Percentiles rank a stretch among this genome's conserved stretches.
These are phyloP conservation scores for Yarrowia sp. DNA, from an alignment of 805 yeast species.

Conservation along the genomic window DNA sequence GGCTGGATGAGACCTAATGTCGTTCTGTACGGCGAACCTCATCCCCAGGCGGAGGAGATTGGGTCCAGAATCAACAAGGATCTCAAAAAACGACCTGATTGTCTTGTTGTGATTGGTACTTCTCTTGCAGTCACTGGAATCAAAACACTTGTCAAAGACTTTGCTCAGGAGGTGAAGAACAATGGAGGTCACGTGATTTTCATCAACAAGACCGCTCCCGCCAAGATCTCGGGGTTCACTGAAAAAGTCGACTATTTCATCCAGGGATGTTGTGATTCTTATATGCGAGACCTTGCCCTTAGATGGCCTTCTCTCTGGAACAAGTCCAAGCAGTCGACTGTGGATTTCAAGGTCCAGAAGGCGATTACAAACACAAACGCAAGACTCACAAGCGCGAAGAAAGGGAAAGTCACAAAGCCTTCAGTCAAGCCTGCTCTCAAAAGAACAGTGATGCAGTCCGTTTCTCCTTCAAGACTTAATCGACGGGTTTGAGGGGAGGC, in stretches of 20 bases:
- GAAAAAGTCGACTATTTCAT: slow-evolving; percentile 73
- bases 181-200: slow-evolving; percentile 79
- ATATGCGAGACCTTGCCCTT: slow-evolving; percentile 55
- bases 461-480: slow-evolving; percentile 1
- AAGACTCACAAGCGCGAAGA: no score
- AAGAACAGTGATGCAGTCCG: background rate
- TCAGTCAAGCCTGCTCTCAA: background rate
- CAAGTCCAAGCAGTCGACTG: slow-evolving; percentile 22
- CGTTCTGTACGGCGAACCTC: slow-evolving; percentile 92
- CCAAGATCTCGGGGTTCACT: slow-evolving; percentile 66
- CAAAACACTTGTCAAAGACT: slow-evolving; percentile 70
- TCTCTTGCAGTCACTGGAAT: slow-evolving; percentile 92
- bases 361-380: no score
- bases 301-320: slow-evolving; percentile 27
- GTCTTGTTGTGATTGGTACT: slow-evolving; percentile 89
- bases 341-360: slow-evolving; percentile 34
- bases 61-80: slow-evolving; percentile 74
- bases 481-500: background rate
- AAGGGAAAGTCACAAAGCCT: slow-evolving; percentile 17
- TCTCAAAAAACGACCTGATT: slow-evolving; percentile 66
- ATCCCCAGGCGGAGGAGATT: slow-evolving; percentile 82
- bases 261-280: slow-evolving; percentile 79
- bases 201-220: slow-evolving; percentile 71
- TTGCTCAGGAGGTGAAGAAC: slow-evolving; percentile 76
- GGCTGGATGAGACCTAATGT: slow-evolving; percentile 89